Percentiles rank a stretch among this genome's conserved stretches.
Evolutionary conservation across 148 eudicot genomes (phyloP).

Genomic region (Mesembryanthemum crystallinum): DNA sequence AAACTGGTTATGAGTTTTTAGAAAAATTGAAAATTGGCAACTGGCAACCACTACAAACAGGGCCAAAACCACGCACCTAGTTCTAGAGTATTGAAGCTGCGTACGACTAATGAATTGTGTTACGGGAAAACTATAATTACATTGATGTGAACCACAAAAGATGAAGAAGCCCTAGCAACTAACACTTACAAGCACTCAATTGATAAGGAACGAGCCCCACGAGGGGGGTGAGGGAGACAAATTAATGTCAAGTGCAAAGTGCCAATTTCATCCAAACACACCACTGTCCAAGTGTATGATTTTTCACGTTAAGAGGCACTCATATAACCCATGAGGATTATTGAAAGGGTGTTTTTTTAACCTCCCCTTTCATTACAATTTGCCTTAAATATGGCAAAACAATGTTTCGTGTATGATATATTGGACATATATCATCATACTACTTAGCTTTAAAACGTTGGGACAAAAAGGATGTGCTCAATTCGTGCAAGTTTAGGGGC

Average conservation of each 20-base stretch:
- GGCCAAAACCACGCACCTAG: no score
- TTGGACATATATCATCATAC: constrained; percentile 27
- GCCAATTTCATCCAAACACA: constrained; percentile 16
- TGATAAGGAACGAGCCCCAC: constrained; percentile 27
- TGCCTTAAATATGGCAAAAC: constrained; percentile 18
- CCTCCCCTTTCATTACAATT: constrained; percentile 11
- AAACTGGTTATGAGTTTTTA: no score
- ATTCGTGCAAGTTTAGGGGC: neutral
- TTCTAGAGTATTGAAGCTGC: no score
- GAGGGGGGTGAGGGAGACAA: neutral
- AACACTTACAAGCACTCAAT: neutral
- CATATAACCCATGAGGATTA: constrained; percentile 34
- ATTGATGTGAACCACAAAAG: no score
- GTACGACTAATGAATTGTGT: no score
- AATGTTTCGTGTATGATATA: constrained; percentile 26
- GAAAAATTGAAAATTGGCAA: no score
- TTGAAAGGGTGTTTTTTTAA: neutral
- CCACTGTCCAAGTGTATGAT: constrained; percentile 28
- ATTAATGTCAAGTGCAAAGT: neutral
- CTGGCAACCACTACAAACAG: no score
- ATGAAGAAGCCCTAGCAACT: no score
- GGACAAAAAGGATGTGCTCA: constrained; percentile 15
- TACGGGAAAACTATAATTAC: no score
- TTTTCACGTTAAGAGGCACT: constrained; percentile 43
- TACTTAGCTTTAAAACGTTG: constrained; percentile 14